Evolutionary conservation across 2,329 filamentous ascomycete species (phyloP).

Genomic region (Acarospora socialis): DNA sequence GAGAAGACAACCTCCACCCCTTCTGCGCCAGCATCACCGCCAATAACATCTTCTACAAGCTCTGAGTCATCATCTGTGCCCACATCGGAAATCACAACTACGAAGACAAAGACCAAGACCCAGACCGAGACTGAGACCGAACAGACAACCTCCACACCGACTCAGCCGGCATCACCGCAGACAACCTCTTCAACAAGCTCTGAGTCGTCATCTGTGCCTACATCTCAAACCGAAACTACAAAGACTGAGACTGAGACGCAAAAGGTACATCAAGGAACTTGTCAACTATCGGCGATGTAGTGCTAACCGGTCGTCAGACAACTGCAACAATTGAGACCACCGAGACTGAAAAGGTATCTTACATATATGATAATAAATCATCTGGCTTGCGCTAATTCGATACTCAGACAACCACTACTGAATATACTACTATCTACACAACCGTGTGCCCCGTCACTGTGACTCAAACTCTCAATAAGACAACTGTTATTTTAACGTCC

Average conservation of each 20-base stretch:
- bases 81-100: background rate
- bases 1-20: no score
- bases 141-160: slow-evolving; percentile 2
- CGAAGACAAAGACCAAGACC: slow-evolving; percentile 1
- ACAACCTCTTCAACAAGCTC: background rate
- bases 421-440: no score
- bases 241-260: slow-evolving; percentile 2
- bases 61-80: background rate
- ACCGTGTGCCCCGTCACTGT: no score
- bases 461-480: slow-evolving; percentile 1
- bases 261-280: no score
- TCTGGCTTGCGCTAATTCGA: no score
- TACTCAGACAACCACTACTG: no score
- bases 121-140: slow-evolving; percentile 2
- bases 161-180: background rate
- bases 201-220: slow-evolving; percentile 1
- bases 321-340: no score
- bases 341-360: no score
- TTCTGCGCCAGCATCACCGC: background rate
- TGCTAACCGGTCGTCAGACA: no score
- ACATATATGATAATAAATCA: no score
- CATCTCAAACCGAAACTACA: background rate
- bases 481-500: slow-evolving; percentile 2
- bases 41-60: no score
- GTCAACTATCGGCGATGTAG: no score